Evolutionary conservation across 2,329 filamentous ascomycete genomes (phyloP).

Genomic region (Ophiognomonia clavigignenti-juglandacearum): DNA sequence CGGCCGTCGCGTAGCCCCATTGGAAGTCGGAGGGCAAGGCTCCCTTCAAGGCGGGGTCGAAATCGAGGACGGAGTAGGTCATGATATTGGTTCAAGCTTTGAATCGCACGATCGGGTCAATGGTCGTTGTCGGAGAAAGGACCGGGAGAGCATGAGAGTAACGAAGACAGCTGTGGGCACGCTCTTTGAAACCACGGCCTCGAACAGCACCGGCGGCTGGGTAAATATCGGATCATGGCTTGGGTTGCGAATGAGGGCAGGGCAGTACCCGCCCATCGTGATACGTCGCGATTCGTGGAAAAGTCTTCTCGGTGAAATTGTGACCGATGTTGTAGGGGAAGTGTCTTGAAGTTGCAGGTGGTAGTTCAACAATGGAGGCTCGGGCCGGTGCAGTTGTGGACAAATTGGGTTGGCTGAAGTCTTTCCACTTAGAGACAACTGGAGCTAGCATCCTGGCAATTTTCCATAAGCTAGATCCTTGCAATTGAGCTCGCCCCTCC

Average conservation of each 20-base stretch:
- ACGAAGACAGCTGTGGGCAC: background rate
- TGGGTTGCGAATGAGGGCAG: no score
- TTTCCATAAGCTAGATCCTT: no score
- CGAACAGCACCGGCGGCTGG: background rate
- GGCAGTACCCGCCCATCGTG: background rate
- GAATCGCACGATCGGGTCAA: background rate
- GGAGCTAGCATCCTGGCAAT: no score
- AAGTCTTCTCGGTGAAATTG: constrained; percentile 4
- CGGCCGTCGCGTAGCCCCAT: constrained; percentile 37
- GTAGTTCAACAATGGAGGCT: no score
- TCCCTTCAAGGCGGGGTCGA: constrained; percentile 23
- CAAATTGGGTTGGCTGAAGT: no score
- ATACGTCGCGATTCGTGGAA: constrained; percentile 11
- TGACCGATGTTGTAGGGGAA: constrained; percentile 9
- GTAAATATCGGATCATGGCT: background rate
- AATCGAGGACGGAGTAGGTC: constrained; percentile 18
- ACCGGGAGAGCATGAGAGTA: background rate
- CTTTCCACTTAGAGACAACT: no score
- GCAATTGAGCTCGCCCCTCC: no score
- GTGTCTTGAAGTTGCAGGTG: no score
- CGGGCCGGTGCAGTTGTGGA: no score
- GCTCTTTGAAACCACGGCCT: background rate
- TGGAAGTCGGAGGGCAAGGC: constrained; percentile 29
- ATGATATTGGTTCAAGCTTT: background rate
- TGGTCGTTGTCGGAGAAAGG: no score